Base-by-base conservation (phyloP, 2,329 filamentous ascomycete species). In the Colletotrichum sojae region DNA sequence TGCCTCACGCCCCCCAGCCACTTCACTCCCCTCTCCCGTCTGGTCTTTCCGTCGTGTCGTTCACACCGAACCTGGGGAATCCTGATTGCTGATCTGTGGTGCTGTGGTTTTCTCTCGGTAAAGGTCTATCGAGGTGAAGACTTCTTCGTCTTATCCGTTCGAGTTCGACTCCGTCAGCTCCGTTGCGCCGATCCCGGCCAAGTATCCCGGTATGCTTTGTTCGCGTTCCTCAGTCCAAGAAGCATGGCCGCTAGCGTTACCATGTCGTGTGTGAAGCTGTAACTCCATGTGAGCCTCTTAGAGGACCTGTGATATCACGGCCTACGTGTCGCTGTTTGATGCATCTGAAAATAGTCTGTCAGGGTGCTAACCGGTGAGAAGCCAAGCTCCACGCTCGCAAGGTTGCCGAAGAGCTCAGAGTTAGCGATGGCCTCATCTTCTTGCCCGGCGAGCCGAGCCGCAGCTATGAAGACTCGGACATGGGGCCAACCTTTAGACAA, bases 381-480 rank as follows among this genome's bases (percentile, higher is more conserved):
- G 88, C 86, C 64, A 89, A 87, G 75, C 77, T 82, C 49, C 88
- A 90, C 73, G 88, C 86, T n/a, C 81, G 82, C 68, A 89, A 87
- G 74, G 87, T 89, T 16, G 86, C 82, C 49, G 79, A 82, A 25
- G 82, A 87, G 73, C 82, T 90, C 15, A 83, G 80, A 10, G 81
- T 82, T 54, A 75, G 79, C 31, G 78, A 83, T 71, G 88, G 88
- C 66, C 79, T 90, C 74, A 82, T 90, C 74, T 90, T 84, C 74
- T 80, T 90, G 16, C 85, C 85, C 1, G 88, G 88, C 22, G 83
- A 87, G 73, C 77, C 82, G 2, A 83, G 85, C 31, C 77, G 78
- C 18, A 79, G 80, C n/a, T 89, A 84, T 72, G 87, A 89, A 73
- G 86, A 90, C 78, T 89, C 88, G 9, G 88, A 90, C 72, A 85